Base-by-base conservation (phyloP, 2,329 filamentous ascomycete species). In the Colletotrichum sp. region DNA sequence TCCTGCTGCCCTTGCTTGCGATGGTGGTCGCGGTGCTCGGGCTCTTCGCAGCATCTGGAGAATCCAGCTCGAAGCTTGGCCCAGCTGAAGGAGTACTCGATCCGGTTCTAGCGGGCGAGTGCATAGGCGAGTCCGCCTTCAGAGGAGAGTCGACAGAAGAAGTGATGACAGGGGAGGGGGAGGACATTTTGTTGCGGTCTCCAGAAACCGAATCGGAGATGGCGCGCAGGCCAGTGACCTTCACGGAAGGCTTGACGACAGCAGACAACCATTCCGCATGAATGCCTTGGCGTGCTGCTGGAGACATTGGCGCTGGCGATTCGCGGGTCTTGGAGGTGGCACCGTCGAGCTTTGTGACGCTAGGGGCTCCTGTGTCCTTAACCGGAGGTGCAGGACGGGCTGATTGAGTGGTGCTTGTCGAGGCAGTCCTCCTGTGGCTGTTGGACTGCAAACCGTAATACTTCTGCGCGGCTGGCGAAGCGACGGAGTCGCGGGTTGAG, bases 31-130 rank as follows among this genome's bases (percentile, higher is more conserved):
- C 82, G 3, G 88, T 87, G 77, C 87, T 89, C 6, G 89, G 88
- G 77, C 88, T 91, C 82, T 91, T 93, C 64, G 90, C 88, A 1
- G 88, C 86, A 79, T 94, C 93, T 1, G 93, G 91, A 56, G 94
- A 95, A 67, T 96, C 95, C 2, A 96, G 89, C 66, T 97, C 95
- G 70, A 97, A 93, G 83, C 94, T 97, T 8, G 88, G 90, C 3
- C 89, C 91, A 7, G 84, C 90, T 2, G 92, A 93, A 15, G 92
- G 90, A 3, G 92, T 93, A 78, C 91, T 93, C 5, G 96, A 98
- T 7, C 94, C 95, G 6, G 95, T 96, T 72, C 94, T 90, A 27
- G 93, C 91, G 0, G 94, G 93, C 6, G 94, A 95, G 76, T 89
- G 87, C 77, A 90, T 80, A 2, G 88, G 88, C 5, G 89, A 89